Percentiles rank a stretch among this genome's conserved stretches.
phyloP scores from a whole-genome alignment of 2,329 filamentous ascomycete species.

The Ceratocystis eucalypticola region DNA sequence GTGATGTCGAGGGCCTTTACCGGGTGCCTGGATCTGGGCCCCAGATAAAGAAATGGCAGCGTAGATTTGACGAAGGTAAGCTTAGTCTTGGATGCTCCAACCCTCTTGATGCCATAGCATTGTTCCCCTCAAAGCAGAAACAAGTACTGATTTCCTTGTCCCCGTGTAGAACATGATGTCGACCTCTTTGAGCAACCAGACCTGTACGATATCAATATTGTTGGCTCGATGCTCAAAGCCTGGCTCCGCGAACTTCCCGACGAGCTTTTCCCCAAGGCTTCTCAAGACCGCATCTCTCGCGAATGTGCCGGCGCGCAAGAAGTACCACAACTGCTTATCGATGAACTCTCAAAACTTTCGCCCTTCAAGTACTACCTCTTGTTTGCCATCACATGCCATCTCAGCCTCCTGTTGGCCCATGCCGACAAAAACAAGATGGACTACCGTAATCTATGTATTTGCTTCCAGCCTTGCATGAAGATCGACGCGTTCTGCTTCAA shows the following conservation, averaged over 20 bases:
- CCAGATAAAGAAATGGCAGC: slow-evolving; percentile 87
- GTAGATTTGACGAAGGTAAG: slow-evolving; percentile 72
- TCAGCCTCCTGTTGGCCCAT: slow-evolving; percentile 80
- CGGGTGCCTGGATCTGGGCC: slow-evolving; percentile 80
- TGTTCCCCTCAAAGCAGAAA: neutral
- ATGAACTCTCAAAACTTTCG: slow-evolving; percentile 84
- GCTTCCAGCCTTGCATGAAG: slow-evolving; percentile 93
- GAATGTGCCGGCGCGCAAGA: slow-evolving; percentile 66
- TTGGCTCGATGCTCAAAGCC: slow-evolving; percentile 89
- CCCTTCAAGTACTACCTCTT: slow-evolving; percentile 96
- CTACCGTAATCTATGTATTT: slow-evolving; percentile 88
- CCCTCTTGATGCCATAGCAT: too few relatives aligned
- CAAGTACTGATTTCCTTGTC: neutral
- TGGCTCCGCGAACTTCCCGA: slow-evolving; percentile 93
- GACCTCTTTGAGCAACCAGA: slow-evolving; percentile 78
- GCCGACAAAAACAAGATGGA: slow-evolving; percentile 98
- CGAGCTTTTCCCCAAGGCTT: slow-evolving; percentile 76
- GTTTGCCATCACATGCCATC: slow-evolving; percentile 92
- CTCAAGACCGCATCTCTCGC: slow-evolving; percentile 65
- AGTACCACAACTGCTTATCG: slow-evolving; percentile 73
- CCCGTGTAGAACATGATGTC: slow-evolving; percentile 59
- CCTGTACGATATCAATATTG: slow-evolving; percentile 90
- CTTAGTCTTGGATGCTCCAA: too few relatives aligned
- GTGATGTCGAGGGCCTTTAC: slow-evolving; percentile 86
- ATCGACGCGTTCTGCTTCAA: slow-evolving; percentile 93